Percentiles rank a stretch among this genome's conserved stretches.
phyloP scores from a whole-genome alignment of 345 rosid species.

The Hevea brasiliensis region DNA sequence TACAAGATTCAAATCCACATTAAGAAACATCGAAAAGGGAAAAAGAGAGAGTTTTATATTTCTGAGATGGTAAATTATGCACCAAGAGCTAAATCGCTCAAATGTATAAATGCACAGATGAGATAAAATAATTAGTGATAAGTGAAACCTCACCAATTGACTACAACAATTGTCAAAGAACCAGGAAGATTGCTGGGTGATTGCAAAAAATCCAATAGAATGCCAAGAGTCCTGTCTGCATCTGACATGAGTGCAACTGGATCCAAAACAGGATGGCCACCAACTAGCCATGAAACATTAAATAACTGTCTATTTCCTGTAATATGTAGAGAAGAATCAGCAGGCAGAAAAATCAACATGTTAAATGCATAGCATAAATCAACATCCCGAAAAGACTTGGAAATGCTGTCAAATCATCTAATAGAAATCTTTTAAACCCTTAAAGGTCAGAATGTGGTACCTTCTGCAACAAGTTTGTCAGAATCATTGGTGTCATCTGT shows the following conservation, averaged over 20 bases:
- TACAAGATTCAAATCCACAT: neutral
- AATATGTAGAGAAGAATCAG: constrained; percentile 21
- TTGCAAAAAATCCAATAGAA: constrained; percentile 60
- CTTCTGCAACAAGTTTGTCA: constrained; percentile 54
- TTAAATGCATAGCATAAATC: neutral
- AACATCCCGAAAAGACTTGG: constrained; percentile 1
- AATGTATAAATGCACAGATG: neutral
- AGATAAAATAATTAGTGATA: constrained; percentile 10
- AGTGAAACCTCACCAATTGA: constrained; percentile 76
- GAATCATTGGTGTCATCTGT: constrained; percentile 64
- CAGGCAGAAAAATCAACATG: constrained; percentile 10
- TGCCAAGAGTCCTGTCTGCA: constrained; percentile 55
- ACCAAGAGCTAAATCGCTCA: neutral
- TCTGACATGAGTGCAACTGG: constrained; percentile 59
- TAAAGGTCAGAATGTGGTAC: constrained; percentile 39
- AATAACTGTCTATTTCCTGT: constrained; percentile 59
- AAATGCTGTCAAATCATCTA: constrained; percentile 9
- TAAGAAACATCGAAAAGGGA: neutral
- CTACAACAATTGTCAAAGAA: constrained; percentile 55
- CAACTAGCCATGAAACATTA: constrained; percentile 71
- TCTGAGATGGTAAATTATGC: neutral
- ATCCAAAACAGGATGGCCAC: constrained; percentile 71
- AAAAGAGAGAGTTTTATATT: neutral
- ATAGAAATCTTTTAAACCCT: neutral
- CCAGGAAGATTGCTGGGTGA: constrained; percentile 64